These are phyloP conservation scores for Dioscorea dumetorum DNA, from an alignment of 106 monocot species.

Conservation along the genomic window DNA sequence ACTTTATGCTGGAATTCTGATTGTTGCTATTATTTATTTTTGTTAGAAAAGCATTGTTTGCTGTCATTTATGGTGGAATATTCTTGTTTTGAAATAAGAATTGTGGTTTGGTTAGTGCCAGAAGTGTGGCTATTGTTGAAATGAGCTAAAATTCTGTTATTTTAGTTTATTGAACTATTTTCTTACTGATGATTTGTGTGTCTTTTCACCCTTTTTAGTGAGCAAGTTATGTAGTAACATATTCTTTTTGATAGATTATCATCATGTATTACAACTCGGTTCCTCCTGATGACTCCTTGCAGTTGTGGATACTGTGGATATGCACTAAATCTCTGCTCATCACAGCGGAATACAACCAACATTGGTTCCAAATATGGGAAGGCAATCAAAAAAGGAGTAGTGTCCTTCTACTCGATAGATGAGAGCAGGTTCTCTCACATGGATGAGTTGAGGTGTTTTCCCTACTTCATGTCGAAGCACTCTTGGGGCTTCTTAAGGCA, in stretches of 20 bases:
- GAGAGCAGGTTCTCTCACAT: constrained; percentile 56
- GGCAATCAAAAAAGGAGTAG: constrained; percentile 50
- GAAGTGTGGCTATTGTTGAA: no score
- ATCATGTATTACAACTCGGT: no score
- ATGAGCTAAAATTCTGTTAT: no score
- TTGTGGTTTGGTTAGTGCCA: no score
- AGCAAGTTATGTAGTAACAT: no score
- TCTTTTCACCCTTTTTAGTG: no score
- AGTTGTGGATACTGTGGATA: constrained; percentile 71
- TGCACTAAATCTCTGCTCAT: constrained; percentile 49
- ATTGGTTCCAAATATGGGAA: constrained; percentile 56
- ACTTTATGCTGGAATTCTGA: no score
- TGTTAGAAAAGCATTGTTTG: background rate
- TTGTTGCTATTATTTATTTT: background rate
- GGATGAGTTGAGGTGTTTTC: constrained; percentile 42
- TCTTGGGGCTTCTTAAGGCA: constrained; percentile 58
- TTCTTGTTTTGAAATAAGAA: no score
- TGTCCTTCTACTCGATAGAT: constrained; percentile 46
- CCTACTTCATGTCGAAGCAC: constrained; percentile 43
- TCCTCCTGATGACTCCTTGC: constrained; percentile 4
- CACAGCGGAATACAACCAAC: constrained; percentile 39
- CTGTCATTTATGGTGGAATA: background rate
- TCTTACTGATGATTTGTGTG: no score
- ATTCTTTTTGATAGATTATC: no score
- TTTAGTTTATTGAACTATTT: no score